Base-by-base conservation (phyloP, 106 monocot genomes). In the Apostasia ramifera region DNA sequence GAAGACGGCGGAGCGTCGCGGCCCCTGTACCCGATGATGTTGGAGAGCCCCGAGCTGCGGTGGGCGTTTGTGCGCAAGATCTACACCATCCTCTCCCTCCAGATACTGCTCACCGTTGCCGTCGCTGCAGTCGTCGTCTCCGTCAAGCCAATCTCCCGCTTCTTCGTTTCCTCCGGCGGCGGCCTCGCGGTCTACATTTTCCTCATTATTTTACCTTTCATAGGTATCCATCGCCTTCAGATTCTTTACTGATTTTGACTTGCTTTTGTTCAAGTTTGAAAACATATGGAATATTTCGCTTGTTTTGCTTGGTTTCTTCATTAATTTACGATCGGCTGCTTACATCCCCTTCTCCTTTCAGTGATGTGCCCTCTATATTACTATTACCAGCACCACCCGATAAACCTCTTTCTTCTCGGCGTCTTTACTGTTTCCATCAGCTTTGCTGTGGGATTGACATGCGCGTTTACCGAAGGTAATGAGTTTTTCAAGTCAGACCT, bases 391-490 rank as follows among this genome's bases (percentile, higher is more conserved):
- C 58, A 49, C 14, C 91, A 95, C 49, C 94, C 94, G 6, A 49
- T 83, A 59, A 95, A 95, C 48, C 68, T 85, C 40, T 42, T 95
- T 39, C 80, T 95, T 1, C 88, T 95, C 41, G 88, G 79, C 6
- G 11, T 91, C 2, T 95, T 95, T 66, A 95, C 94, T 7, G 66
- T 82, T 43, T 69, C 83, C 49, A 83, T 95, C 63, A 88, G 94
- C 71, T 83, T 91, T 54, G 67, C 79, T 0, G 83, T 95, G 42
- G 94, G 94, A 9, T 57, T 95, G 66, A 80, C 91, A 1, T 95
- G 94, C 51, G 94, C 94, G 0, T 95, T 91, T 60, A 95, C 88
- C n/a, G 80, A 67, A 11, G 94, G 93, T 94, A 73, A 71, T 26
- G 14, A 2, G 37, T 66, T 13, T 0, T 41, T 26, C 2, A 2